Base-by-base conservation (phyloP, 1,139 yeast genomes). In the Debaryomyces singareniensis region DNA sequence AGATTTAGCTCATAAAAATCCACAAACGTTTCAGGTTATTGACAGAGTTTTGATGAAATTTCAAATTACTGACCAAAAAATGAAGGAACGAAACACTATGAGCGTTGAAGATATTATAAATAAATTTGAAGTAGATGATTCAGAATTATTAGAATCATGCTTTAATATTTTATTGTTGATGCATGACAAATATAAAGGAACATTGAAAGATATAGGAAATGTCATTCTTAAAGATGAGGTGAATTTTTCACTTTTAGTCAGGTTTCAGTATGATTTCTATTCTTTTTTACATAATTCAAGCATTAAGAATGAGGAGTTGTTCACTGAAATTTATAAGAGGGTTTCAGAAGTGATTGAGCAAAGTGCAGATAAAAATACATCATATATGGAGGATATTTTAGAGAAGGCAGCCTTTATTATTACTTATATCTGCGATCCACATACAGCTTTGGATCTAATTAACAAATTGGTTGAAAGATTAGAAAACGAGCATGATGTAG, bases 91-190 rank as follows among this genome's bases (percentile, higher is more conserved):
- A 12, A 34, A 39, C 10, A 35, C 35, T 5, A 35, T 39, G 13
- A 32, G 34, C 5, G 34, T 55, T 3, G 39, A 42, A 22, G 36
- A 38, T 5, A 49, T 35, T 11, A 22, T 58, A 1, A 47, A 51
- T 23, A 35, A 29, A 20, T 55, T 51, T 29, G 37, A 45, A 29
- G 34, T 47, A 5, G 55, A 43, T 3, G 60, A 56, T 29, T 63
- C 56, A 29, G 25, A 48, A 1, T 29, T 56, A 13, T 45, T 39
- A 2, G 55, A 56, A 12, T 25, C 35, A 0, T 22, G 55, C 4
- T 37, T 58, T 18, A 22, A 31, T 3, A 21, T 42, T 5, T 22
- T 48, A 12, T 43, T 51, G 47, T 30, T 40, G 3, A 28, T 33
- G 12, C 16, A 22, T 4, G 16, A 15, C 16, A 25, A 34, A 10